Evolutionary conservation across 1,284 basidiomycete species (phyloP), one percentile per base, ranked within the genome.

Genomic region (Calocybe gambosa): DNA sequence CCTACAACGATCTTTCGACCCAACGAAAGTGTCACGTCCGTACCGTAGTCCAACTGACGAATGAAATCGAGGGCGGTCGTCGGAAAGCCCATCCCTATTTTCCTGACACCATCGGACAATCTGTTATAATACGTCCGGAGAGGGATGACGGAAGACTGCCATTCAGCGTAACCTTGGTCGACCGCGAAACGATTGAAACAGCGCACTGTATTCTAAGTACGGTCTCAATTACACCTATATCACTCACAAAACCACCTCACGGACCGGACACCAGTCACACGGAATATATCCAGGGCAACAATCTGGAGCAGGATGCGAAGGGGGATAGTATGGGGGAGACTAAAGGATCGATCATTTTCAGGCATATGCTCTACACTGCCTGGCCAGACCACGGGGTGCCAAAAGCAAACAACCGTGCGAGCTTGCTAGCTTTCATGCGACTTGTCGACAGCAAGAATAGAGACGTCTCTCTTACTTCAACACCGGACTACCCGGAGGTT

Each of bases 371-470:
- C 26, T 89, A 85, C 55, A 67, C 71, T 10, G 75, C 80, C 1
- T 93, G 90, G 90, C 88, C 89, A 13, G 90, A 93, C 62, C 84
- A 88, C 53, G 87, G 88, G 35, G 76, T 88, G 3, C 86, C 89
- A 18, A 63, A 73, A 36, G 64, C 67, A 19, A 67, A 75, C 49
- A 76, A 87, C 52, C 74, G 73, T 37, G 66, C 64, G 16, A 74
- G 73, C 34, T 64, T 89, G 12, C 63, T 87, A 25, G 64, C 65
- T n/a, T 87, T 89, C 58, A 53, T 80, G 36, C 68, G 67, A 7
- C 71, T 85, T 16, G 83, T 83, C 23, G 81, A 87, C 54, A 57
- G 56, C 8, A 64, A 69, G 31, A 89, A 89, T 62, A 72, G 71
- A 52, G 70, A 73, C 52, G 50, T 64, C 23, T 65, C 71, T 18